Conservation (phyloP, 2,329 filamentous ascomycete species). For the Phaeosphaeria sp. region DNA sequence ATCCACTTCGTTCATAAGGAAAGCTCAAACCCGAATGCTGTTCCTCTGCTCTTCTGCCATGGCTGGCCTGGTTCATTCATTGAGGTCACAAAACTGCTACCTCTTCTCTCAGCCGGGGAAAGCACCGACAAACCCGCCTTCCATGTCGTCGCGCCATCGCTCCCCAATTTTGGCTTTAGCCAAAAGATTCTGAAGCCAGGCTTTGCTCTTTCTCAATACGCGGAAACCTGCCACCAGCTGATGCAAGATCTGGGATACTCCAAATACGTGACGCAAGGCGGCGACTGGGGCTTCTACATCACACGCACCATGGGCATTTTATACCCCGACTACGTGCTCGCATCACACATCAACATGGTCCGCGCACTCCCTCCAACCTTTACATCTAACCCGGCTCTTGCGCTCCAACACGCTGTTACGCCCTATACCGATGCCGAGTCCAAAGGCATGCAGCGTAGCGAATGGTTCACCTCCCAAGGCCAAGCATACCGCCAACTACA, state of each 20-base stretch:
- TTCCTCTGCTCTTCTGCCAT: slow-evolving; percentile 72
- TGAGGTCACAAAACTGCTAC: slow-evolving; percentile 69
- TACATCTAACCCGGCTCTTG: slow-evolving; percentile 62
- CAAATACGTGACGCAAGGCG: slow-evolving; percentile 65
- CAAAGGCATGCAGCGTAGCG: slow-evolving; percentile 58
- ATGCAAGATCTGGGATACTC: slow-evolving; percentile 73
- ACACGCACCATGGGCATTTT: slow-evolving; percentile 66
- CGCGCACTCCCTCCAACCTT: slow-evolving; percentile 50
- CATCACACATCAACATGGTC: slow-evolving; percentile 68
- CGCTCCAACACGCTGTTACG: slow-evolving; percentile 61
- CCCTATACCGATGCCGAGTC: slow-evolving; percentile 62
- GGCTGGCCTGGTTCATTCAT: slow-evolving; percentile 75
- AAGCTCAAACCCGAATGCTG: slow-evolving; percentile 58
- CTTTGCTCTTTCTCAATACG: slow-evolving; percentile 66
- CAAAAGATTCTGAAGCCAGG: slow-evolving; percentile 58
- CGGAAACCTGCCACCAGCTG: slow-evolving; percentile 69
- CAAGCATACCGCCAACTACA: slow-evolving; percentile 67
- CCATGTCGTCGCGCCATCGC: slow-evolving; percentile 59
- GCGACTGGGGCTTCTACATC: slow-evolving; percentile 74
- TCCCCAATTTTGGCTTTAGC: slow-evolving; percentile 66
- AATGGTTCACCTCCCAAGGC: slow-evolving; percentile 66
- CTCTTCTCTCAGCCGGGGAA: slow-evolving; percentile 44
- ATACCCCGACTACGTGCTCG: slow-evolving; percentile 64
- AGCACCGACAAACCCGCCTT: slow-evolving; percentile 55
- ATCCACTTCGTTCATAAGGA: slow-evolving; percentile 70